A percentile compares a stretch with the other conserved stretches of the same genome.
Conservation (phyloP, 306 rosid genomes). For the Carpinus viminea region DNA sequence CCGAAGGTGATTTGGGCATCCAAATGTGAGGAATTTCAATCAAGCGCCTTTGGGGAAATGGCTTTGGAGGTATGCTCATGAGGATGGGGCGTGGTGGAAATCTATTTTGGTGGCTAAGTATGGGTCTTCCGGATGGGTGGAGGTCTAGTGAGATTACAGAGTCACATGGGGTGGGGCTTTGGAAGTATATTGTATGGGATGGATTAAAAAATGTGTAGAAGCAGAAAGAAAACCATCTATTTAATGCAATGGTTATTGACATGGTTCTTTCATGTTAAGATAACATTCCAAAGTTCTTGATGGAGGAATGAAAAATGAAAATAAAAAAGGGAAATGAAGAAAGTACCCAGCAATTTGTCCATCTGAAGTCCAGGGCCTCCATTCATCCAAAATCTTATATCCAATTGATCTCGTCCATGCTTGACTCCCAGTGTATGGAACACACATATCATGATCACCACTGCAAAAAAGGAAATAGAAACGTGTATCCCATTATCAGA, state of each 20-base stretch:
- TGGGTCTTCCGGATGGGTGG: no score
- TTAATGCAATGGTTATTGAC: neutral
- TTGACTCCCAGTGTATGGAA: constrained; percentile 81
- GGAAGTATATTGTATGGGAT: no score
- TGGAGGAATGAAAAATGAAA: neutral
- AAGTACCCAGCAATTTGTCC: constrained; percentile 81
- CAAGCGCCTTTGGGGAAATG: no score
- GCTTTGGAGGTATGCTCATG: no score
- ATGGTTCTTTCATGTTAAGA: neutral
- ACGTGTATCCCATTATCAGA: neutral
- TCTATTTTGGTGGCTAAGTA: no score
- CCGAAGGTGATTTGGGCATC: no score
- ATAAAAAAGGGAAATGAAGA: constrained; percentile 7
- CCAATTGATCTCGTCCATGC: constrained; percentile 89
- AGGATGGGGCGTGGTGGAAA: no score
- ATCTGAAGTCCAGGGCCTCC: constrained; percentile 89
- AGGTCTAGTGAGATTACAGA: no score
- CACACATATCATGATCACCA: constrained; percentile 96
- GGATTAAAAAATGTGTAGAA: neutral
- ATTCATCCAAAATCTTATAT: constrained; percentile 68
- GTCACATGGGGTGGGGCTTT: no score
- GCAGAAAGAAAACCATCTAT: neutral
- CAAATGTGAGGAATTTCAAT: no score
- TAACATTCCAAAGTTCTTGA: neutral
- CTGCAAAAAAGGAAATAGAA: constrained; percentile 34